Conservation (phyloP, 2,329 filamentous ascomycete species). For the Colletotrichum gigasporum region DNA sequence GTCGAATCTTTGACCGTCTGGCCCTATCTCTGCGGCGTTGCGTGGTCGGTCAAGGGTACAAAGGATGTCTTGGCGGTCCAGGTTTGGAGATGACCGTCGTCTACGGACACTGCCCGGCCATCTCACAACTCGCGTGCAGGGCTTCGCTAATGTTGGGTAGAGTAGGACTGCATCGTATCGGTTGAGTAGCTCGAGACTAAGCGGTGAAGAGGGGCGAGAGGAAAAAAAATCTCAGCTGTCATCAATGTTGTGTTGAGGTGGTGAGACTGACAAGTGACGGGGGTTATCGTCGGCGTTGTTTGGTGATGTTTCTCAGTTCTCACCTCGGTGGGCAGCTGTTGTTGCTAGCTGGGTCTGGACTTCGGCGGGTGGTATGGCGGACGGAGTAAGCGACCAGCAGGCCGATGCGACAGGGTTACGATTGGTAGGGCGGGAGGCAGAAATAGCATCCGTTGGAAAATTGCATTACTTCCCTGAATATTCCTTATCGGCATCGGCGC, state of each 20-base stretch:
- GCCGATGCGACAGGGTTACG: slow-evolving; percentile 2
- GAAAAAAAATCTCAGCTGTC: background rate
- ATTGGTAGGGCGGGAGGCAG: background rate
- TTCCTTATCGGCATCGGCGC: background rate
- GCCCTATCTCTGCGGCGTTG: slow-evolving; percentile 2
- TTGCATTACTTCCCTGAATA: background rate
- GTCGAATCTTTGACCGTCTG: background rate
- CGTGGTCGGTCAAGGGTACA: slow-evolving; percentile 3
- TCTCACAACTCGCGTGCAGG: slow-evolving; percentile 28
- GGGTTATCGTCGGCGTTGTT: background rate
- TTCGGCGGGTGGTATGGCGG: background rate
- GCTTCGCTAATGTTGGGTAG: background rate
- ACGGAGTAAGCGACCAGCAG: slow-evolving; percentile 15
- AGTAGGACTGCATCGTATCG: background rate
- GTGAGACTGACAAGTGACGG: slow-evolving; percentile 24
- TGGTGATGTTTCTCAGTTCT: slow-evolving; percentile 9
- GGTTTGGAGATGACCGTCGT: slow-evolving; percentile 25
- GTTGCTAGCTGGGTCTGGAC: background rate
- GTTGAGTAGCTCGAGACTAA: background rate
- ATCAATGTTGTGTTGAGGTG: background rate
- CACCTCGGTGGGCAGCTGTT: background rate
- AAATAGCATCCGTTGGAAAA: background rate
- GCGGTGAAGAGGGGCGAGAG: slow-evolving; percentile 18
- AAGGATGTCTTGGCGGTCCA: slow-evolving; percentile 8
- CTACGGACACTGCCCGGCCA: background rate